Evolutionary conservation across 1,284 basidiomycete species (phyloP).

Genomic region (Pholiota adiposa): DNA sequence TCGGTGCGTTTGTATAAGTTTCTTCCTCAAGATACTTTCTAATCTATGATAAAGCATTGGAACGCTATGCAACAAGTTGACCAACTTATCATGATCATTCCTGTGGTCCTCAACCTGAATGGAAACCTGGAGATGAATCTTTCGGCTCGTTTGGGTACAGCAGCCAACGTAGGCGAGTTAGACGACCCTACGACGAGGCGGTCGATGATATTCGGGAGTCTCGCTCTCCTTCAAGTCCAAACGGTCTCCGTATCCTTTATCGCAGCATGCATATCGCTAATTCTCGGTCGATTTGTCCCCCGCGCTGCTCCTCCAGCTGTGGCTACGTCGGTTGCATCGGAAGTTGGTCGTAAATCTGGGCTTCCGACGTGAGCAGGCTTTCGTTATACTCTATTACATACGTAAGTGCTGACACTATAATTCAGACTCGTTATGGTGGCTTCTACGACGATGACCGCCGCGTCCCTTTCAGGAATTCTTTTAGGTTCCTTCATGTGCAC

Average conservation of each 20-base stretch:
- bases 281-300: constrained; percentile 71
- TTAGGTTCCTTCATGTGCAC: constrained; percentile 94
- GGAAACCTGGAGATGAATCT: constrained; percentile 97
- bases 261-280: constrained; percentile 81
- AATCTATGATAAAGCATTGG: constrained; percentile 72
- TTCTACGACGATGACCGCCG: constrained; percentile 88
- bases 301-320: constrained; percentile 30
- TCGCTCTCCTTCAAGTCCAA: constrained; percentile 91
- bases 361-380: constrained; percentile 52
- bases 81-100: constrained; percentile 96
- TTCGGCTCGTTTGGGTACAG: constrained; percentile 76
- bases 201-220: constrained; percentile 79
- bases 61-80: constrained; percentile 87
- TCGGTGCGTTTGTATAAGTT: constrained; percentile 57
- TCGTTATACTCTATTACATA: not conserved
- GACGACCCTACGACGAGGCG: constrained; percentile 73
- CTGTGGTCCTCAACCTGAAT: constrained; percentile 94
- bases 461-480: constrained; percentile 78
- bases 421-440: constrained; percentile 82
- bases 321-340: constrained; percentile 26
- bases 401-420: not conserved
- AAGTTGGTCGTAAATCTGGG: constrained; percentile 38
- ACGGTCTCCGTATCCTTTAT: constrained; percentile 89
- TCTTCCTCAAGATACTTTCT: not conserved
- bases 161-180: constrained; percentile 87